Conservation (phyloP, 768 basidiomycete species). For the Paxillus involutus region DNA sequence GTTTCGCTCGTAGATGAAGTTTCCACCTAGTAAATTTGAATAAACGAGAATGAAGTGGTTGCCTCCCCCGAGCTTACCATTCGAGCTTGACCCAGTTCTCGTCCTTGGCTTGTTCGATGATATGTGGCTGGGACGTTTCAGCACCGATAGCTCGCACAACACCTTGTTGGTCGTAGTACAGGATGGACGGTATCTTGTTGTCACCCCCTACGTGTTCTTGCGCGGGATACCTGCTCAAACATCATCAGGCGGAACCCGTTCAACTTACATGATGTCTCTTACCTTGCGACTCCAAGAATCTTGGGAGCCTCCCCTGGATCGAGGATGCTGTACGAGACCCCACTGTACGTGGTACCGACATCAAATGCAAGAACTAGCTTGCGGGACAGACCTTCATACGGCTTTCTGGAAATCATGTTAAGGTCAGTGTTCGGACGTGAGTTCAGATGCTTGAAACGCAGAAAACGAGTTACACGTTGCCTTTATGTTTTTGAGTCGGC, state of each 20-base stretch:
- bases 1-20: conserved; percentile 35
- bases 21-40: conserved; percentile 28
- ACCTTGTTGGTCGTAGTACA: too few relatives aligned
- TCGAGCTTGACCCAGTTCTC: too few relatives aligned
- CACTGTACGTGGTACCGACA: too few relatives aligned
- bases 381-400: too few relatives aligned
- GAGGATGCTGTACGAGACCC: conserved; percentile 34
- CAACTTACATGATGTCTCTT: neutral
- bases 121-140: too few relatives aligned
- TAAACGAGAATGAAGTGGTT: conserved; percentile 21
- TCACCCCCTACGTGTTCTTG: conserved; percentile 45
- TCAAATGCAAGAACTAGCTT: too few relatives aligned
- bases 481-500: neutral
- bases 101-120: too few relatives aligned
- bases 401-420: conserved; percentile 27
- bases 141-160: too few relatives aligned
- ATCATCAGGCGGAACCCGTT: neutral
- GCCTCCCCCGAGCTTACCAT: too few relatives aligned
- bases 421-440: neutral
- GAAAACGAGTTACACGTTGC: neutral
- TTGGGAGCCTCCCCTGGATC: conserved; percentile 34
- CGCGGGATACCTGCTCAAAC: conserved; percentile 40
- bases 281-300: conserved; percentile 30
- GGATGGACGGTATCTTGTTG: conserved; percentile 47
- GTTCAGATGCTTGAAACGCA: neutral